Evolutionary conservation across 495 filamentous ascomycete species (phyloP).

Genomic region (Xylaria flabelliformis): DNA sequence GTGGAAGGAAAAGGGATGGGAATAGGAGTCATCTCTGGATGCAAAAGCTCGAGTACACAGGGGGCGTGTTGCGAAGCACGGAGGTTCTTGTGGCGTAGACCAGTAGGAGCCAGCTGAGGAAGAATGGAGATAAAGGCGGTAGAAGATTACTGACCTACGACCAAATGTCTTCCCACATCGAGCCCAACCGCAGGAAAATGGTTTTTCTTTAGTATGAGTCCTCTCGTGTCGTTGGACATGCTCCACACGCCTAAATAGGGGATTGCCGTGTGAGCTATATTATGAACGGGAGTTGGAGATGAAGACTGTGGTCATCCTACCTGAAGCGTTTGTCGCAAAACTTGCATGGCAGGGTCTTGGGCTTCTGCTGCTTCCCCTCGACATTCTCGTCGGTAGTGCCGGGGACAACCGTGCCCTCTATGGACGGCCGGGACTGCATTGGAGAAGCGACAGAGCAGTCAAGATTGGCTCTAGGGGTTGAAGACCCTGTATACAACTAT

Average conservation of each 20-base stretch:
- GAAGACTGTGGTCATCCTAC: slow-evolving; percentile 44
- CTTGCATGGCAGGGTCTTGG: slow-evolving; percentile 61
- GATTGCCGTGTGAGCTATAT: slow-evolving; percentile 43
- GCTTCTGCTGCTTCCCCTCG: slow-evolving; percentile 58
- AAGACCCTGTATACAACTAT: slow-evolving; percentile 45
- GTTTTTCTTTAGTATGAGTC: slow-evolving; percentile 67
- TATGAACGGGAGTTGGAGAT: slow-evolving; percentile 49
- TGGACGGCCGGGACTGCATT: slow-evolving; percentile 58
- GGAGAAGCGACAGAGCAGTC: slow-evolving; percentile 37
- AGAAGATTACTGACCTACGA: slow-evolving; percentile 56
- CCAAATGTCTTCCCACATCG: slow-evolving; percentile 65
- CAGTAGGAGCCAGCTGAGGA: slow-evolving; percentile 29
- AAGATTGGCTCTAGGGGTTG: slow-evolving; percentile 49
- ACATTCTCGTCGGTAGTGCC: slow-evolving; percentile 52
- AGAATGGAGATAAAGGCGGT: slow-evolving; percentile 26
- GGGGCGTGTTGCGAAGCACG: slow-evolving; percentile 23
- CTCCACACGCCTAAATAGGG: slow-evolving; percentile 61
- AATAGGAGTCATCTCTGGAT: slow-evolving; percentile 31
- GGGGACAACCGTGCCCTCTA: slow-evolving; percentile 51
- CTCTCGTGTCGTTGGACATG: slow-evolving; percentile 67
- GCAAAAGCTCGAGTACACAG: slow-evolving; percentile 5
- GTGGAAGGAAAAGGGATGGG: slow-evolving; percentile 28
- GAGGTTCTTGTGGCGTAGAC: slow-evolving; percentile 24
- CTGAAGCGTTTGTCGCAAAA: slow-evolving; percentile 64
- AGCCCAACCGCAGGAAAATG: slow-evolving; percentile 59